Evolutionary conservation across 331 rosid species (phyloP).

Genomic region (Dryas integrifolia): DNA sequence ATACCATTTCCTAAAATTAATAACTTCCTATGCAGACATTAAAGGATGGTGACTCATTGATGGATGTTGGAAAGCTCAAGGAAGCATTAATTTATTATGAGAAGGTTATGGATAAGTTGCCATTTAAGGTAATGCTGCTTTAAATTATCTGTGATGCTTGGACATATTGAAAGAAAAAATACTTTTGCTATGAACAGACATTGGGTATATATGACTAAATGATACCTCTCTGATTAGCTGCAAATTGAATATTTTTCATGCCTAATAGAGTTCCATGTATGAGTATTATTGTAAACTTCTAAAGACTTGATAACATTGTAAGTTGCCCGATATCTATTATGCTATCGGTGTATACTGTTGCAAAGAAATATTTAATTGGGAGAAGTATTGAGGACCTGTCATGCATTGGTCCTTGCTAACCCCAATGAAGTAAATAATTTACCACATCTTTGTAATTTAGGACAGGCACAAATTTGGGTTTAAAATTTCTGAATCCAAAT

Average conservation of each 20-base stretch:
- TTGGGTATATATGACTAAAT: not conserved
- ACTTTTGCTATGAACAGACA: not conserved
- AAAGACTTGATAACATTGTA: not conserved
- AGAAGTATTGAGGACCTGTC: not conserved
- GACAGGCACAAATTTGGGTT: not conserved
- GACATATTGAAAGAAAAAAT: not conserved
- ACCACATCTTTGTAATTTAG: not conserved
- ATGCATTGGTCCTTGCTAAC: not conserved
- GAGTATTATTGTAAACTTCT: not conserved
- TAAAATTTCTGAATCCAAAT: not conserved
- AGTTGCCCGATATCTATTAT: not conserved
- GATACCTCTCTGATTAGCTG: not conserved
- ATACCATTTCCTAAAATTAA: not conserved
- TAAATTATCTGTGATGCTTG: slow-evolving; percentile 15
- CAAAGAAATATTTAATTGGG: not conserved
- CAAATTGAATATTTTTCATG: not conserved
- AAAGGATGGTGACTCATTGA: slow-evolving; percentile 70
- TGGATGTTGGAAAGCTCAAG: slow-evolving; percentile 65
- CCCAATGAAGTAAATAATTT: not conserved
- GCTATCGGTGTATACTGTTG: not conserved
- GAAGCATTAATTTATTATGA: slow-evolving; percentile 68
- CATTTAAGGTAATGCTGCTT: slow-evolving; percentile 56
- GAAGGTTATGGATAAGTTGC: slow-evolving; percentile 62
- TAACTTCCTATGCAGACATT: slow-evolving; percentile 40
- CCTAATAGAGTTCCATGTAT: not conserved